Percentiles rank a stretch among this genome's conserved stretches.
phyloP scores from a whole-genome alignment of 2,329 filamentous ascomycete genomes.

The Epicoccum nigrum region DNA sequence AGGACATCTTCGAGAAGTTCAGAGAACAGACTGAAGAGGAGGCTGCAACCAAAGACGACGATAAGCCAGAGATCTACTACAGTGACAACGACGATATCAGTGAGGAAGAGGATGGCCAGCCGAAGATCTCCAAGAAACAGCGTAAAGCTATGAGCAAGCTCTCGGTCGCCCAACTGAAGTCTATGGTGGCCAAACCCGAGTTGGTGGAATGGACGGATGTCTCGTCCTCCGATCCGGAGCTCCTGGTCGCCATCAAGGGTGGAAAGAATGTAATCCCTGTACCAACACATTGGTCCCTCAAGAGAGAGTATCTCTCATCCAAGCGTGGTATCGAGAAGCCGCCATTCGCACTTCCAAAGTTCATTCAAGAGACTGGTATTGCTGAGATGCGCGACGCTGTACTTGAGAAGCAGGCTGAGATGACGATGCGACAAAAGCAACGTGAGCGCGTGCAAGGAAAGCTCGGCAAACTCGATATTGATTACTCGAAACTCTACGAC shows the following conservation, averaged over 20 bases:
- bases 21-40: constrained; percentile 62
- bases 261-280: constrained; percentile 96
- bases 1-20: constrained; percentile 81
- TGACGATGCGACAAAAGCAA: constrained; percentile 92
- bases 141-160: constrained; percentile 89
- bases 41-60: constrained; percentile 56
- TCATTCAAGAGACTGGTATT: constrained; percentile 97
- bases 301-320: constrained; percentile 95
- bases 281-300: constrained; percentile 91
- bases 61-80: constrained; percentile 85
- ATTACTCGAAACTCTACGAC: constrained; percentile 97
- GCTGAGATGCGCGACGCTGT: constrained; percentile 97
- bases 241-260: constrained; percentile 93
- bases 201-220: constrained; percentile 98
- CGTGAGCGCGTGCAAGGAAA: constrained; percentile 92
- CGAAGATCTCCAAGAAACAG: constrained; percentile 91
- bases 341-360: constrained; percentile 89
- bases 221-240: constrained; percentile 83
- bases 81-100: constrained; percentile 85
- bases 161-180: constrained; percentile 93
- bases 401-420: constrained; percentile 91
- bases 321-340: constrained; percentile 97
- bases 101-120: constrained; percentile 73
- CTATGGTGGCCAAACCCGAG: constrained; percentile 86
- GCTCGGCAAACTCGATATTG: constrained; percentile 96